Conservation (phyloP, 1,139 yeast genomes). For the Geotrichum aggregatum region DNA sequence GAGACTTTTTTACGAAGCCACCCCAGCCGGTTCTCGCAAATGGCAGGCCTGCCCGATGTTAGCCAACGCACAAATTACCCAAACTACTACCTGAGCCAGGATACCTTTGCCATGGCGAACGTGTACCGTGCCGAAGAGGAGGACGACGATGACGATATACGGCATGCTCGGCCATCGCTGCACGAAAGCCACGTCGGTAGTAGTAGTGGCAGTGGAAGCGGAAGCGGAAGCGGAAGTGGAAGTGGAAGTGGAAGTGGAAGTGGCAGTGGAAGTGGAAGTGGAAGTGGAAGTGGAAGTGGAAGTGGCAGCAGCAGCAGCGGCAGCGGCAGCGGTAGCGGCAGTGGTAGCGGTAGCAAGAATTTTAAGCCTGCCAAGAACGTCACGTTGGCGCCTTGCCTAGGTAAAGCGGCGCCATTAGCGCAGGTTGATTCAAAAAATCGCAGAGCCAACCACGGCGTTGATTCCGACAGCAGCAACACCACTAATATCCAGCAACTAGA, state of each 20-base stretch:
- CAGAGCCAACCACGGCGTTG: too few relatives aligned
- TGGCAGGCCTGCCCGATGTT: slow-evolving; percentile 6
- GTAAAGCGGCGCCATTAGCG: too few relatives aligned
- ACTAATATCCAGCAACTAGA: too few relatives aligned
- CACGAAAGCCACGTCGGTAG: not conserved
- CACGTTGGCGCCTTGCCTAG: not conserved
- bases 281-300: not conserved
- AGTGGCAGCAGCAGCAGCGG: slow-evolving; percentile 2
- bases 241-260: not conserved
- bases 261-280: slow-evolving; percentile 1
- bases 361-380: not conserved
- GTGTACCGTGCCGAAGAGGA: slow-evolving; percentile 7
- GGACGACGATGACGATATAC: not conserved
- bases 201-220: not conserved
- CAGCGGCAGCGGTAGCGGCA: not conserved
- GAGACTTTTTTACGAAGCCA: slow-evolving; percentile 10
- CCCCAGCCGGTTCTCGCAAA: not conserved
- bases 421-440: too few relatives aligned
- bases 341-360: not conserved
- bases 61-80: slow-evolving; percentile 7
- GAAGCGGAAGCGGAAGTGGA: not conserved
- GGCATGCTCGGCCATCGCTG: too few relatives aligned
- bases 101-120: slow-evolving; percentile 8
- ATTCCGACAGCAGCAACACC: too few relatives aligned
- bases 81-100: slow-evolving; percentile 7